A percentile compares a stretch with the other conserved stretches of the same genome.
These are phyloP conservation scores for Kurtzmaniella quercitrusa DNA, from an alignment of 1,139 yeast genomes.

Conservation along the genomic window DNA sequence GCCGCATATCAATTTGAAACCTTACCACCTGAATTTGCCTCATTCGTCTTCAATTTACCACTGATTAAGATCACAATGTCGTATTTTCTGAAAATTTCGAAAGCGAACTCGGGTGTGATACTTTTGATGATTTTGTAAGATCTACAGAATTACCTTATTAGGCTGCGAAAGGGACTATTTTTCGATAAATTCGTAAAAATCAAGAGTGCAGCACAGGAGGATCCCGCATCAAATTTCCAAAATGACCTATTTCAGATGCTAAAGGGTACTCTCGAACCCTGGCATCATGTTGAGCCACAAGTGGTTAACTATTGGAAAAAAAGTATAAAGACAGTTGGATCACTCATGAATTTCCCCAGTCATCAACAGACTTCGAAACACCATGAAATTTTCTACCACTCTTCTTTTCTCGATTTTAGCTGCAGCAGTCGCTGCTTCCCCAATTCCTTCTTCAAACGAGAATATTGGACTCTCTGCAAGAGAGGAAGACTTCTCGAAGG, in stretches of 20 bases:
- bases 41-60: background rate
- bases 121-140: background rate
- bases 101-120: background rate
- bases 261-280: background rate
- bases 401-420: constrained; percentile 3
- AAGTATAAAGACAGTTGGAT: background rate
- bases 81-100: background rate
- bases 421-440: constrained; percentile 2
- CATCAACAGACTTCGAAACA: background rate
- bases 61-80: background rate
- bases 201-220: background rate
- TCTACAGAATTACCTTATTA: constrained; percentile 5
- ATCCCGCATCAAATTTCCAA: background rate
- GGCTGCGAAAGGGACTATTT: constrained; percentile 7
- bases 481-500: background rate
- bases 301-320: background rate
- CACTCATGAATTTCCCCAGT: background rate
- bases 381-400: constrained; percentile 6
- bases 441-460: constrained; percentile 2
- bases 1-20: no score
- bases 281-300: background rate
- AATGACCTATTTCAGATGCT: background rate
- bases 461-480: background rate
- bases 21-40: no score
- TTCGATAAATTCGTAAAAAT: background rate